These are phyloP conservation scores for Lactarius pseudohatsudake DNA, from an alignment of 768 basidiomycete genomes.

Conservation along the genomic window DNA sequence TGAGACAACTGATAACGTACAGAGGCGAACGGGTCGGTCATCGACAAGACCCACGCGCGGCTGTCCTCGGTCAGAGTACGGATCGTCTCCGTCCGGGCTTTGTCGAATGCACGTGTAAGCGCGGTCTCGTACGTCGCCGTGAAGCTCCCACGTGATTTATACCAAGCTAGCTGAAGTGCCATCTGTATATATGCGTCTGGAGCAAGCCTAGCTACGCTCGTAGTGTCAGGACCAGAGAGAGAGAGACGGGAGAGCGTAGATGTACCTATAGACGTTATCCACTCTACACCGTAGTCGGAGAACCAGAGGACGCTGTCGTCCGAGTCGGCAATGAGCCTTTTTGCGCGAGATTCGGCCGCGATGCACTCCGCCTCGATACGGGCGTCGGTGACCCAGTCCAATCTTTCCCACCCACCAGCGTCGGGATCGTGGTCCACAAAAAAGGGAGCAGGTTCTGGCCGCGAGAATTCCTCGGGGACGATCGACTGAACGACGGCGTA, in stretches of 20 bases:
- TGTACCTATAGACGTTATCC: constrained; percentile 78
- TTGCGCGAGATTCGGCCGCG: constrained; percentile 57
- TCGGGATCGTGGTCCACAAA: constrained; percentile 23
- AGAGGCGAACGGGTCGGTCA: constrained; percentile 55
- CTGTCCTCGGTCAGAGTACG: constrained; percentile 73
- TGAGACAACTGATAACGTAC: constrained; percentile 38
- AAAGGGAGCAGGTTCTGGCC: constrained; percentile 23
- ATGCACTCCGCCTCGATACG: constrained; percentile 54
- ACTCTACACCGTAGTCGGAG: constrained; percentile 76
- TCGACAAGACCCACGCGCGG: constrained; percentile 72
- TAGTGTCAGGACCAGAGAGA: neutral
- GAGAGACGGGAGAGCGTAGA: constrained; percentile 16
- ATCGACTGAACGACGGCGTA: constrained; percentile 74
- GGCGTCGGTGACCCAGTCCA: constrained; percentile 77
- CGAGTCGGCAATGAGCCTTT: constrained; percentile 66
- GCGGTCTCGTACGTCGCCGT: constrained; percentile 94
- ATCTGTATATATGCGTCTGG: constrained; percentile 92
- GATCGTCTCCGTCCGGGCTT: constrained; percentile 89
- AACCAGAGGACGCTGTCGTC: constrained; percentile 86
- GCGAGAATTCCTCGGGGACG: constrained; percentile 46
- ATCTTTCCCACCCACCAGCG: constrained; percentile 50
- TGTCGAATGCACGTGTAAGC: constrained; percentile 80
- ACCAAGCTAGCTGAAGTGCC: constrained; percentile 90
- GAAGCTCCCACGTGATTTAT: constrained; percentile 68
- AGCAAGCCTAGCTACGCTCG: constrained; percentile 47